Percentiles rank a stretch among this genome's conserved stretches.
These are phyloP conservation scores for Leptographium lundbergii DNA, from an alignment of 2,329 filamentous ascomycete genomes.

Conservation along the genomic window DNA sequence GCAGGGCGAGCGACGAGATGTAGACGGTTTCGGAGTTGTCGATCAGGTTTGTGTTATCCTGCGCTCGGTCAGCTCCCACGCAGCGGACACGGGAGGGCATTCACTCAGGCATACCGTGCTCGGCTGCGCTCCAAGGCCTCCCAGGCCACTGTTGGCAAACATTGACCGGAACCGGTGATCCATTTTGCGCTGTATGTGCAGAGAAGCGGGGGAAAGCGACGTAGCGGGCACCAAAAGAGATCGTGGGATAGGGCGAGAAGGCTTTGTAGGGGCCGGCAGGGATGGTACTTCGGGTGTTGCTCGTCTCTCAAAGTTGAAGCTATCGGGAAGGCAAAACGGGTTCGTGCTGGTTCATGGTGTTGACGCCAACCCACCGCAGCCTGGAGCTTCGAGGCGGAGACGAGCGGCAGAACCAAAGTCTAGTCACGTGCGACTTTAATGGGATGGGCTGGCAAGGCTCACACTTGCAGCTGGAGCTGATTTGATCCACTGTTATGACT, in stretches of 20 bases:
- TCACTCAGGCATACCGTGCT: slow-evolving; percentile 44
- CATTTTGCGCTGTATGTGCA: slow-evolving; percentile 39
- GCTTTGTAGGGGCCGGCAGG: not conserved
- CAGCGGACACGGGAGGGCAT: not conserved
- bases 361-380: slow-evolving; percentile 22
- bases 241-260: not conserved
- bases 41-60: slow-evolving; percentile 87
- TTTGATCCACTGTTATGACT: not conserved
- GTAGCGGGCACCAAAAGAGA: not conserved
- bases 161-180: slow-evolving; percentile 76
- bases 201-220: slow-evolving; percentile 6
- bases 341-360: slow-evolving; percentile 4
- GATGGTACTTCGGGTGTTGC: not conserved
- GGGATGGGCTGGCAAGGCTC: not conserved
- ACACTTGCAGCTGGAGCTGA: not conserved
- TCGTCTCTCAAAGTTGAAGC: not conserved
- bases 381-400: slow-evolving; percentile 14
- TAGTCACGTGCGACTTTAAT: slow-evolving; percentile 7
- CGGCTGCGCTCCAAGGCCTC: slow-evolving; percentile 45
- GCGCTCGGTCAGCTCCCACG: not conserved
- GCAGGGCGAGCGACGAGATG: slow-evolving; percentile 89
- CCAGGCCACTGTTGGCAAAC: slow-evolving; percentile 65
- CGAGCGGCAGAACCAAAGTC: slow-evolving; percentile 9
- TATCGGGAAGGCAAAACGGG: not conserved
- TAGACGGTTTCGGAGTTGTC: slow-evolving; percentile 99